Evolutionary conservation across 805 yeast genomes (phyloP), one percentile per base, ranked within the genome.

Genomic region (Sugiyamaella mastotermitis): DNA sequence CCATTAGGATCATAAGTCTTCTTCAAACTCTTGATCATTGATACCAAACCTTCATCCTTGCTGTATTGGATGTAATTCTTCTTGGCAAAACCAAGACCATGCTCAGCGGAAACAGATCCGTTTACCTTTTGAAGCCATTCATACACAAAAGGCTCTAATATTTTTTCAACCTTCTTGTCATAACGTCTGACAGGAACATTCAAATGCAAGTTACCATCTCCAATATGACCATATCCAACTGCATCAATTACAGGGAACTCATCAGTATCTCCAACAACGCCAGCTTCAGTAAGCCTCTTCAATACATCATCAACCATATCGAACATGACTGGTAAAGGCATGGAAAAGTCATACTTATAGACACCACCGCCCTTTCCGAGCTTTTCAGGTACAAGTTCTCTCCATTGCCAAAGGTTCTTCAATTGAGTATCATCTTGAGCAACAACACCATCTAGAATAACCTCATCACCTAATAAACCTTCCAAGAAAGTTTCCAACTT

Each of bases 221-320:
- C 98, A 53, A 92, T 74, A 56, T 92, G 98, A n/a, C 98, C 98
- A 55, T 90, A 92, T 0, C 98, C 98, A 48, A 90, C 79, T 8
- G 94, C 94, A 44, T 77, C 81, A 38, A 85, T 80, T 2, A 84
- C 97, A 2, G 97, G 95, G 58, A 71, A 72, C 6, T 46, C 55
- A 29, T 74, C 81, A 23, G 78, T 75, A 33, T 71, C 76, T 38
- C 82, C 84, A 16, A 79, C 63, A 38, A 90, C 62, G 2, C 72
- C 78, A 21, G 72, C 69, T 23, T 69, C 76, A 1, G 43, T 53
- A 46, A 92, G 67, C 51, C 73, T 73, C 31, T 61, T 76, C 49
- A 80, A 74, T n/a, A 80, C 78, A 5, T 81, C 94, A 33, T 77
- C 83, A 16, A 90, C 95, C 37, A 92, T 66, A 9, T 80, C 80